These are phyloP conservation scores for Taphrina sp. DNA, from an alignment of 1,139 yeast genomes.

Conservation along the genomic window DNA sequence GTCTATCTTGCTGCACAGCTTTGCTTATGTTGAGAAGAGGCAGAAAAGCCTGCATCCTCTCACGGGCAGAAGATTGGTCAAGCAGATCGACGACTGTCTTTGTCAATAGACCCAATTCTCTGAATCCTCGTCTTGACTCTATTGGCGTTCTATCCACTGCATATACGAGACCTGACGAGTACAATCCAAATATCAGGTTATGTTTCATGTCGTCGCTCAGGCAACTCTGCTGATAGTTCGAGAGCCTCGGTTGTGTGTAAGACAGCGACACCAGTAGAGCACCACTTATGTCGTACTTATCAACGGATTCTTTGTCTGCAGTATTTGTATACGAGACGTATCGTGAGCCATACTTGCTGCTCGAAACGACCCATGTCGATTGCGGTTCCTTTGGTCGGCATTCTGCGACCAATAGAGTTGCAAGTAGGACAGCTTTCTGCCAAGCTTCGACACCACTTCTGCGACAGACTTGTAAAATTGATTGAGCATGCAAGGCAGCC, in stretches of 20 bases:
- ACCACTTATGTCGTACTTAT: neutral
- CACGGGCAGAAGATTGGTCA: neutral
- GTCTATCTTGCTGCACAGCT: neutral
- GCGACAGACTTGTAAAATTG: neutral
- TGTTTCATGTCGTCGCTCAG: neutral
- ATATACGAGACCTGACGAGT: neutral
- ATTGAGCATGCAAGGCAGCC: neutral
- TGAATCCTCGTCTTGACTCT: neutral
- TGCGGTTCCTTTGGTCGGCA: neutral
- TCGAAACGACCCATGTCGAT: neutral
- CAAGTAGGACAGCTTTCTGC: slow-evolving; percentile 21
- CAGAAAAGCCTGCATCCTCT: neutral
- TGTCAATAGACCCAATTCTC: slow-evolving; percentile 18
- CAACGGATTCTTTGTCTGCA: neutral
- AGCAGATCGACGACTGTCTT: neutral
- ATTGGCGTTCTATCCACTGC: neutral
- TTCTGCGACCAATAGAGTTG: slow-evolving; percentile 10
- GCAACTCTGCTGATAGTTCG: slow-evolving; percentile 5
- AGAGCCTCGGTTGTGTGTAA: neutral
- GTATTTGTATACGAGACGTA: neutral
- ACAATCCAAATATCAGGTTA: neutral
- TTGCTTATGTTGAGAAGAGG: neutral
- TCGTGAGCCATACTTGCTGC: slow-evolving; percentile 4
- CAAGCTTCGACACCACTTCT: neutral
- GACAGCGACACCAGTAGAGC: slow-evolving; percentile 13